phyloP scores from a whole-genome alignment of 2,329 filamentous ascomycete species.

The Penicillium sp. region DNA sequence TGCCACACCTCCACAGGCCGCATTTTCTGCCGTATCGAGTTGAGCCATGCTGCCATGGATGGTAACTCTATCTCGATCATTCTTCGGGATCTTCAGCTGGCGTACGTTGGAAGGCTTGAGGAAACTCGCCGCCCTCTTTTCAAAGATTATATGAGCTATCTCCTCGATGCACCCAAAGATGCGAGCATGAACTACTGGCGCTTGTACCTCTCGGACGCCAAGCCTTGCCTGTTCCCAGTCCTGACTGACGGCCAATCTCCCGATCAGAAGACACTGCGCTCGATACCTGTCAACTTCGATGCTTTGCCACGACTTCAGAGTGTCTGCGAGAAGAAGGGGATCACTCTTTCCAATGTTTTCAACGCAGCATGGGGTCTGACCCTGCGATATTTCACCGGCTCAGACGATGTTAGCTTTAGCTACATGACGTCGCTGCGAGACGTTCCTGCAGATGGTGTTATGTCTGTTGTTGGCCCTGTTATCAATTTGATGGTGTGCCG shows the following conservation, averaged over 20 bases:
- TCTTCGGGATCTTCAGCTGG: slow-evolving; percentile 49
- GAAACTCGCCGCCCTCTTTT: slow-evolving; percentile 40
- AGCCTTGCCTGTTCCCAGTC: slow-evolving; percentile 42
- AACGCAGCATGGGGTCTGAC: slow-evolving; percentile 75
- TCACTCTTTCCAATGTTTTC: slow-evolving; percentile 59
- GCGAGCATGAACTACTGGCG: slow-evolving; percentile 43
- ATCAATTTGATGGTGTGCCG: slow-evolving; percentile 54
- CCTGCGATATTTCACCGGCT: slow-evolving; percentile 65
- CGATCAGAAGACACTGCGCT: slow-evolving; percentile 31
- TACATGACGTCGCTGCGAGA: slow-evolving; percentile 50
- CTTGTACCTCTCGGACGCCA: slow-evolving; percentile 38
- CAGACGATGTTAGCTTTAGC: slow-evolving; percentile 67
- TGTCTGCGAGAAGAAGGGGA: slow-evolving; percentile 47
- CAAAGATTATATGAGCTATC: slow-evolving; percentile 40
- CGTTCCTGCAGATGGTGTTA: slow-evolving; percentile 42
- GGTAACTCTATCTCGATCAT: slow-evolving; percentile 56
- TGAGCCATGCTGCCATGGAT: slow-evolving; percentile 59
- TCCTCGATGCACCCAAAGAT: slow-evolving; percentile 30
- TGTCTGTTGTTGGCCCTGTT: slow-evolving; percentile 52
- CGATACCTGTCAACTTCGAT: slow-evolving; percentile 35
- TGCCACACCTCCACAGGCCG: slow-evolving; percentile 44
- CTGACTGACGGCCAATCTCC: slow-evolving; percentile 34
- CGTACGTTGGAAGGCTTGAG: slow-evolving; percentile 51
- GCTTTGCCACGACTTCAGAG: slow-evolving; percentile 36
- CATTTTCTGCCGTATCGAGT: slow-evolving; percentile 53